Evolutionary conservation across 805 yeast genomes (phyloP).

Genomic region (Kazachstania africana): DNA sequence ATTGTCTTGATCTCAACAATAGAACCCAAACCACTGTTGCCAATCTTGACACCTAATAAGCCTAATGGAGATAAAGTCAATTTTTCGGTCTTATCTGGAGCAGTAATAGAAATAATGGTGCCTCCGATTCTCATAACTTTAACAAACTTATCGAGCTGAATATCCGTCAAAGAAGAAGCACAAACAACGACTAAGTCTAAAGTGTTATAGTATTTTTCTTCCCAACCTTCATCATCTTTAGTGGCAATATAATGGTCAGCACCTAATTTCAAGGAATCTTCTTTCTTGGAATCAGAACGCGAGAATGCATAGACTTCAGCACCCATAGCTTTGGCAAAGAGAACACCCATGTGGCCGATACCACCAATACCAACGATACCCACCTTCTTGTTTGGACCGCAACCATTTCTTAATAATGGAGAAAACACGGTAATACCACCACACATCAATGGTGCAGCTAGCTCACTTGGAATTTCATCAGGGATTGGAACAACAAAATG

Average conservation of each 20-base stretch:
- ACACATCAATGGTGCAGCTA: slow-evolving; percentile 67
- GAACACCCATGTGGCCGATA: slow-evolving; percentile 44
- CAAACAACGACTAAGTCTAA: slow-evolving; percentile 40
- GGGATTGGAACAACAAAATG: slow-evolving; percentile 56
- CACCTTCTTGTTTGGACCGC: slow-evolving; percentile 39
- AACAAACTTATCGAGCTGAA: slow-evolving; percentile 28
- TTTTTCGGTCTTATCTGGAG: slow-evolving; percentile 10
- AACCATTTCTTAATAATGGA: slow-evolving; percentile 44
- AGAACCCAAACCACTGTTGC: slow-evolving; percentile 33
- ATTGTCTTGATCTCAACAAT: slow-evolving; percentile 35
- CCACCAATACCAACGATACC: slow-evolving; percentile 50
- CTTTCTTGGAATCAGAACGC: slow-evolving; percentile 37
- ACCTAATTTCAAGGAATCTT: slow-evolving; percentile 40
- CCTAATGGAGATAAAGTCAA: slow-evolving; percentile 9
- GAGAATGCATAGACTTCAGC: slow-evolving; percentile 50
- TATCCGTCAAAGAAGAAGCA: slow-evolving; percentile 32
- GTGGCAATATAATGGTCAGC: slow-evolving; percentile 47
- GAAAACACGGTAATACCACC: slow-evolving; percentile 68
- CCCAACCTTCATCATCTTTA: slow-evolving; percentile 35
- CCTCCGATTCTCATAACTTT: slow-evolving; percentile 24
- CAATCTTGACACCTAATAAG: slow-evolving; percentile 16
- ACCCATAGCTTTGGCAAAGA: slow-evolving; percentile 48
- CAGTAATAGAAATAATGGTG: slow-evolving; percentile 24
- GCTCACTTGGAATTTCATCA: slow-evolving; percentile 35
- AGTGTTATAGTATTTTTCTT: slow-evolving; percentile 21